Conservation (phyloP, 331 rosid species). For the Prunus yedoensis region DNA sequence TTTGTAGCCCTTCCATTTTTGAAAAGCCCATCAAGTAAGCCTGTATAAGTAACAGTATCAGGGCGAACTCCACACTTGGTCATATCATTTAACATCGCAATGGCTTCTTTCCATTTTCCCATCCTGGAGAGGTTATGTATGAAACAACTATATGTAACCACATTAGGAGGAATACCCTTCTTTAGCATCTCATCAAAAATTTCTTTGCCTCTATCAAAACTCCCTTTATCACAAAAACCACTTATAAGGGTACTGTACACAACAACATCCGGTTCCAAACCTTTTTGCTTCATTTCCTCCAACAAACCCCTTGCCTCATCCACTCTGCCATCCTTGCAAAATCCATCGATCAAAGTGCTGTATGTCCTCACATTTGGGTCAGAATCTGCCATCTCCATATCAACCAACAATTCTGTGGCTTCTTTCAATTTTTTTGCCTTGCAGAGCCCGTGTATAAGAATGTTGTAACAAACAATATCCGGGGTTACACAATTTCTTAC, state of each 20-base stretch:
- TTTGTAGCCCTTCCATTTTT: conserved; percentile 52
- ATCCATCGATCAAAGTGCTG: conserved; percentile 52
- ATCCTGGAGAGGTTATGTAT: conserved; percentile 56
- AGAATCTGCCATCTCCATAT: conserved; percentile 53
- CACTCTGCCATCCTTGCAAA: conserved; percentile 56
- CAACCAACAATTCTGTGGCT: conserved; percentile 54
- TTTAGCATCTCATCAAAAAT: conserved; percentile 62
- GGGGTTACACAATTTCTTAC: conserved; percentile 37
- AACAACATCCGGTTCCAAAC: conserved; percentile 53
- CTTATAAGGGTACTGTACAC: conserved; percentile 49
- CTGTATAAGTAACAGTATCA: conserved; percentile 60
- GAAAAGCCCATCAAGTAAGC: conserved; percentile 73
- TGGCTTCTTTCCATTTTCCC: conserved; percentile 66
- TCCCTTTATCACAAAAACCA: conserved; percentile 56
- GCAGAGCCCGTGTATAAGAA: conserved; percentile 60
- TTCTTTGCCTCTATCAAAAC: conserved; percentile 45
- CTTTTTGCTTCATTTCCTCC: conserved; percentile 63
- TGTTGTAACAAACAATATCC: conserved; percentile 55
- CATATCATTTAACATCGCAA: conserved; percentile 60
- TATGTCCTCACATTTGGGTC: conserved; percentile 53
- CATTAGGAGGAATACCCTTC: conserved; percentile 65
- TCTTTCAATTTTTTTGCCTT: conserved; percentile 51
- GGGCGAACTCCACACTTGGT: conserved; percentile 41
- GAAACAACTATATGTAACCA: conserved; percentile 57
- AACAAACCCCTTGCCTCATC: conserved; percentile 52